Evolutionary conservation across 2,329 filamentous ascomycete species (phyloP).

Genomic region (Fusarium illudens): DNA sequence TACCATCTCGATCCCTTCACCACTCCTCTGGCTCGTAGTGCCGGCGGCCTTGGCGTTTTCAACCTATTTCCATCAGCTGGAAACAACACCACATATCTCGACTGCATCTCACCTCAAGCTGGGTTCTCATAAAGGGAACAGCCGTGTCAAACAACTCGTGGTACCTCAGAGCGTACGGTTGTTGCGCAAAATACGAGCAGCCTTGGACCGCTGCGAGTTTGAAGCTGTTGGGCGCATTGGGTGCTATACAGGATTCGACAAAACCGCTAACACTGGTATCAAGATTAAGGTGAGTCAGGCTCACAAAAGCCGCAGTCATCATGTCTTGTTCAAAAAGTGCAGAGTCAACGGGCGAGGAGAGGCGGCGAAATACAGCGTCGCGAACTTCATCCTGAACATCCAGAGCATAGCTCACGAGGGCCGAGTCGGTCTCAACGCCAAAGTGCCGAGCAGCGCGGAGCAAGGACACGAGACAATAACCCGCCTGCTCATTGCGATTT

Average conservation of each 20-base stretch:
- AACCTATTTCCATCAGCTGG: constrained; percentile 14
- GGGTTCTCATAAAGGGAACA: constrained; percentile 64
- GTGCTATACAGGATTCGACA: constrained; percentile 63
- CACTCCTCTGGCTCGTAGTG: constrained; percentile 7
- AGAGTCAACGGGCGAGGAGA: constrained; percentile 56
- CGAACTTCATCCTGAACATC: constrained; percentile 75
- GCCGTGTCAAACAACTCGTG: constrained; percentile 63
- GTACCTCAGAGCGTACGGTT: constrained; percentile 59
- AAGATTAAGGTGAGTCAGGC: constrained; percentile 68
- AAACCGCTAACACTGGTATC: constrained; percentile 66
- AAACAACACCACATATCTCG: background rate
- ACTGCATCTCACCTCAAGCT: constrained; percentile 61
- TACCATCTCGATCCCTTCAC: constrained; percentile 39
- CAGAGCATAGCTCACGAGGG: constrained; percentile 71
- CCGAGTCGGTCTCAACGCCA: constrained; percentile 68
- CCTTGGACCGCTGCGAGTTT: constrained; percentile 70
- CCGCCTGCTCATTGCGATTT: constrained; percentile 72
- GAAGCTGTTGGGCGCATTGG: constrained; percentile 65
- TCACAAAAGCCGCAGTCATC: constrained; percentile 73
- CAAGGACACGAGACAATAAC: constrained; percentile 70
- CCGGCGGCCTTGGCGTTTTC: constrained; percentile 29
- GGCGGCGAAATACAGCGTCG: constrained; percentile 69
- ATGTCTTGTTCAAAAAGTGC: constrained; percentile 68
- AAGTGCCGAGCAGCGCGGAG: constrained; percentile 72
- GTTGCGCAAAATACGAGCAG: constrained; percentile 68